Evolutionary conservation across 176 grass and related monocot genomes (phyloP).

Genomic region (Hsuehochloa calcarea): DNA sequence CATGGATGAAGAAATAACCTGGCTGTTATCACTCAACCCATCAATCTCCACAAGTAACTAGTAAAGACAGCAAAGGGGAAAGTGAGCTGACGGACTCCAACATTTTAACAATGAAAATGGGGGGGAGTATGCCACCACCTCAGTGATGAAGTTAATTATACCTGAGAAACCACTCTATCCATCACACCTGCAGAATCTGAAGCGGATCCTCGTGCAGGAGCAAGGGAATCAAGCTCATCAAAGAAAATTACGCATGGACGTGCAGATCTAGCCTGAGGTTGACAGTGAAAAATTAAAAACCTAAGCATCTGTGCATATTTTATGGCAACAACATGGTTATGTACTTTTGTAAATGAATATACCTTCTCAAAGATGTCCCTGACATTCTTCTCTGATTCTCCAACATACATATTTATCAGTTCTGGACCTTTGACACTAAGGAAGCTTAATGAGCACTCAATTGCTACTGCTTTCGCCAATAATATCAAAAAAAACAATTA

Average conservation of each 20-base stretch:
- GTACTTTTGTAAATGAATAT: not conserved
- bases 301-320: slow-evolving; percentile 6
- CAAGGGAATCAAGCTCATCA: slow-evolving; percentile 94
- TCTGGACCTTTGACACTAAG: slow-evolving; percentile 94
- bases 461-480: slow-evolving; percentile 94
- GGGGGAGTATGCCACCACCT: not conserved
- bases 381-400: slow-evolving; percentile 99
- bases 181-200: slow-evolving; percentile 95
- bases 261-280: slow-evolving; percentile 77
- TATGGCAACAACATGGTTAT: not conserved
- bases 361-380: slow-evolving; percentile 96
- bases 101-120: not conserved
- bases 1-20: slow-evolving; percentile 50
- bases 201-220: slow-evolving; percentile 86
- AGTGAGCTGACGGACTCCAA: slow-evolving; percentile 11
- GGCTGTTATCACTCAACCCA: slow-evolving; percentile 85
- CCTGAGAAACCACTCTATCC: slow-evolving; percentile 99
- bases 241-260: slow-evolving; percentile 97
- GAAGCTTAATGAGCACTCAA: slow-evolving; percentile 92
- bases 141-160: slow-evolving; percentile 28
- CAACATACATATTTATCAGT: slow-evolving; percentile 97
- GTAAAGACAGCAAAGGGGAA: slow-evolving; percentile 14
- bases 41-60: slow-evolving; percentile 99
- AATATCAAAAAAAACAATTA: slow-evolving; percentile 54
- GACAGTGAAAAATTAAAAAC: not conserved